phyloP scores from a whole-genome alignment of 1,284 basidiomycete genomes.

The Peniophora sp. region DNA sequence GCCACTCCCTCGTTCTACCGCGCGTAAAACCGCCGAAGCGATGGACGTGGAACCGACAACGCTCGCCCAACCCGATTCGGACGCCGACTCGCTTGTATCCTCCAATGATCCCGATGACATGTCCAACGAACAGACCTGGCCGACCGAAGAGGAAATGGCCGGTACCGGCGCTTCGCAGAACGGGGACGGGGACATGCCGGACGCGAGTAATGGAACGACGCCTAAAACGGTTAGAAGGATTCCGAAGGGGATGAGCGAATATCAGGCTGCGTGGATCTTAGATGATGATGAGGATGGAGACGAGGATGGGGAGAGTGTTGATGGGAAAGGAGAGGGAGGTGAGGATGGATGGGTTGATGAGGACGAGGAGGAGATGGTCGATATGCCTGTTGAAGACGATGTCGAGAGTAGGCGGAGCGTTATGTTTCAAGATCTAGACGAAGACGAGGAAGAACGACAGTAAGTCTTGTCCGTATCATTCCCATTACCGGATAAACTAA shows the following conservation, averaged over 20 bases:
- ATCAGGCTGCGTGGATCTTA: constrained; percentile 91
- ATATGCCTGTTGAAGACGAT: constrained; percentile 43
- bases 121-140: constrained; percentile 97
- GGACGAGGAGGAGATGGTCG: constrained; percentile 61
- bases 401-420: constrained; percentile 55
- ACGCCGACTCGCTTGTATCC: constrained; percentile 84
- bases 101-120: constrained; percentile 86
- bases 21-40: constrained; percentile 26
- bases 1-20: constrained; percentile 35
- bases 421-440: constrained; percentile 70
- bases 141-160: constrained; percentile 93
- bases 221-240: constrained; percentile 70
- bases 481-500: constrained; percentile 5
- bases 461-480: constrained; percentile 30
- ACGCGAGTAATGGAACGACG: constrained; percentile 59
- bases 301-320: constrained; percentile 32
- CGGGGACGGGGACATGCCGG: constrained; percentile 39
- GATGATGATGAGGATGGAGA: constrained; percentile 74
- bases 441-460: constrained; percentile 81
- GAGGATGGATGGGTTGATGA: constrained; percentile 37
- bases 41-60: constrained; percentile 63
- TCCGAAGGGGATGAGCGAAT: constrained; percentile 88
- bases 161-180: constrained; percentile 24
- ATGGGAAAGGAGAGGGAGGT: constrained; percentile 31
- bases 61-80: constrained; percentile 56